Conservation (phyloP, 176 grass and related monocot genomes). For the Pharus latifolius region DNA sequence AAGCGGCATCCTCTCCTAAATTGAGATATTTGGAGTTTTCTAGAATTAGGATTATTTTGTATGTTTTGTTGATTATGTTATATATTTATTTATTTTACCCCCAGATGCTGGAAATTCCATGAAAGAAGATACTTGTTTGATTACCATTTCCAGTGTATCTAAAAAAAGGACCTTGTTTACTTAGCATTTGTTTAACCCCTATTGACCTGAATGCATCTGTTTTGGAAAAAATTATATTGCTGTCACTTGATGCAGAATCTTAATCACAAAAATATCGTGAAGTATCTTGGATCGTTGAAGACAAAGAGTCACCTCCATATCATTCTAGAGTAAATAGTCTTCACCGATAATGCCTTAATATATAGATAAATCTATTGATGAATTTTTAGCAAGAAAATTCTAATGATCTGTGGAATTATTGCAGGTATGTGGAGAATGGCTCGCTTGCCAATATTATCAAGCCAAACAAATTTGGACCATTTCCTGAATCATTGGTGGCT, state of each 20-base stretch:
- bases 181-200: background rate
- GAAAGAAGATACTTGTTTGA: constrained; percentile 10
- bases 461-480: constrained; percentile 99
- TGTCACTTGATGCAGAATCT: constrained; percentile 58
- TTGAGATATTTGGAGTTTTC: background rate
- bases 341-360: background rate
- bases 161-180: background rate
- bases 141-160: background rate
- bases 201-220: background rate
- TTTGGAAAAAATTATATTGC: background rate
- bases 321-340: constrained; percentile 77
- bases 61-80: background rate
- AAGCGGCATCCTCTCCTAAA: background rate
- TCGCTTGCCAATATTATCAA: constrained; percentile 99
- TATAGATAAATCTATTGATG: background rate
- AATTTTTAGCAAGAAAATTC: constrained; percentile 3
- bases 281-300: constrained; percentile 91
- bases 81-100: background rate
- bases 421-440: constrained; percentile 95
- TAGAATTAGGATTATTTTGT: background rate
- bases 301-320: constrained; percentile 95
- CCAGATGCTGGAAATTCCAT: background rate
- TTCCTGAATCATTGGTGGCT: constrained; percentile 92
- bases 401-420: constrained; percentile 22
- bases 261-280: constrained; percentile 99